Conservation (phyloP, 371 early-diverging fungal species). For the Mucor indicus region DNA sequence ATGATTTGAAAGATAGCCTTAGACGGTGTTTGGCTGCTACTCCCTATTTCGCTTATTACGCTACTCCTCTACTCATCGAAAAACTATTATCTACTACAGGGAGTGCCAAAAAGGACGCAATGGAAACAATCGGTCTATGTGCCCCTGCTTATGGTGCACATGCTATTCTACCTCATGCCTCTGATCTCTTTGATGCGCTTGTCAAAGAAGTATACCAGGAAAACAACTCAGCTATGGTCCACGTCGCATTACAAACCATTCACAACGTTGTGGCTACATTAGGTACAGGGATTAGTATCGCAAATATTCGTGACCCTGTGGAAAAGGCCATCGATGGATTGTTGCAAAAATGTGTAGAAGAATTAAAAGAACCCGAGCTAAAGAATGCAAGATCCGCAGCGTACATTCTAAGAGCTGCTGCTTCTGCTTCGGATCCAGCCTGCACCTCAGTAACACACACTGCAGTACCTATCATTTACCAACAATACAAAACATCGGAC, state of each 20-base stretch:
- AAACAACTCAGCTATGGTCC: constrained; percentile 61
- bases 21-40: constrained; percentile 67
- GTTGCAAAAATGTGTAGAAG: constrained; percentile 56
- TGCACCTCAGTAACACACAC: constrained; percentile 56
- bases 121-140: constrained; percentile 70
- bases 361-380: constrained; percentile 63
- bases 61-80: constrained; percentile 77
- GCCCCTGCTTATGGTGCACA: constrained; percentile 70
- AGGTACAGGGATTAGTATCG: constrained; percentile 49
- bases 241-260: constrained; percentile 54
- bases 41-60: constrained; percentile 69
- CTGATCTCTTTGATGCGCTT: constrained; percentile 62
- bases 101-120: constrained; percentile 66
- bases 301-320: constrained; percentile 47
- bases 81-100: constrained; percentile 76
- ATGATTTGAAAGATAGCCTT: constrained; percentile 75
- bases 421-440: constrained; percentile 67
- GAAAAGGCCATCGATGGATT: constrained; percentile 60
- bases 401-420: constrained; percentile 57
- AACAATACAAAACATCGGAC: constrained; percentile 38
- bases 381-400: constrained; percentile 66
- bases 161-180: constrained; percentile 56
- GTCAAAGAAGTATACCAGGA: constrained; percentile 63
- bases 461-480: constrained; percentile 46
- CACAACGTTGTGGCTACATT: constrained; percentile 61